Conservation (phyloP, 257 asterid genomes). For the Avicennia marina region DNA sequence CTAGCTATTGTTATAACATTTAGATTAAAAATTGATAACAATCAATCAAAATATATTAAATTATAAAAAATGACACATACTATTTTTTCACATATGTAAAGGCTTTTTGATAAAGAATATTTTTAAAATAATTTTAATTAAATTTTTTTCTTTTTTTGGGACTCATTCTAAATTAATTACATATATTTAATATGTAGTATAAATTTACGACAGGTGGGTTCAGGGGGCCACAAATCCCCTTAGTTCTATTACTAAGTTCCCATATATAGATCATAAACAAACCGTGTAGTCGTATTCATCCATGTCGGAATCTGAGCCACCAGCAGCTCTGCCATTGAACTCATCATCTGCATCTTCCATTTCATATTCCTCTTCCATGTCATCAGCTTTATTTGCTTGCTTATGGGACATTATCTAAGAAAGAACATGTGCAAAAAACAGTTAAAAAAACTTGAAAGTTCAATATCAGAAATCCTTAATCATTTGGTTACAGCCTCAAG, state of each 20-base stretch:
- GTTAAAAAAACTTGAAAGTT: not conserved
- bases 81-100: too few relatives aligned
- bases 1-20: too few relatives aligned
- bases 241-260: not conserved
- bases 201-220: too few relatives aligned
- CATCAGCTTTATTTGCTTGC: slow-evolving; percentile 57
- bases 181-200: too few relatives aligned
- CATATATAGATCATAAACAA: slow-evolving; percentile 20
- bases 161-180: too few relatives aligned
- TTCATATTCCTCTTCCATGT: slow-evolving; percentile 79
- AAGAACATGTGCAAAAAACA: slow-evolving; percentile 21
- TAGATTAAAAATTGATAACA: too few relatives aligned
- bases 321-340: slow-evolving; percentile 46
- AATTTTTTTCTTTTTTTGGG: too few relatives aligned
- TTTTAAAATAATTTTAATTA: too few relatives aligned
- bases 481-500: not conserved
- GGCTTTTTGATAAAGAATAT: too few relatives aligned
- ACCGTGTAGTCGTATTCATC: slow-evolving; percentile 78
- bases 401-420: slow-evolving; percentile 56
- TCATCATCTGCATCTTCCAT: slow-evolving; percentile 77
- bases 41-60: too few relatives aligned
- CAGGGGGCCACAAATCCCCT: not conserved
- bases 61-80: too few relatives aligned
- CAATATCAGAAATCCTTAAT: not conserved
- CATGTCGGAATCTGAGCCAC: slow-evolving; percentile 76